Percentiles rank a stretch among this genome's conserved stretches.
These are phyloP conservation scores for Ustilago curta DNA, from an alignment of 1,284 basidiomycete genomes.

Conservation along the genomic window DNA sequence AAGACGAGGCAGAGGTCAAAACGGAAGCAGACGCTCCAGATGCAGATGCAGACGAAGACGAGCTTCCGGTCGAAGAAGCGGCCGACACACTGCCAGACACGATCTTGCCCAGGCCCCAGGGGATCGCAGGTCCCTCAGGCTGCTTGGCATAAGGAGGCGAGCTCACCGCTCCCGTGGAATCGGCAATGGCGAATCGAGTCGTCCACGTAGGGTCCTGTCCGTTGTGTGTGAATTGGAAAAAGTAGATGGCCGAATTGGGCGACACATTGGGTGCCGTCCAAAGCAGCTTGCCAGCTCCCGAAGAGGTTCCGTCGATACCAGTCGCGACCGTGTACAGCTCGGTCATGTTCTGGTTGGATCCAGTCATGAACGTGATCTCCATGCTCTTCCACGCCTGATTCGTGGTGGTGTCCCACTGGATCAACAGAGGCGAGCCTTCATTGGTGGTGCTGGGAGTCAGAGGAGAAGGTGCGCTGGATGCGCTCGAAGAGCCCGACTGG, in stretches of 20 bases:
- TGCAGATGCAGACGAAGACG: slow-evolving; percentile 4
- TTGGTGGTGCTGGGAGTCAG: slow-evolving; percentile 32
- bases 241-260: slow-evolving; percentile 70
- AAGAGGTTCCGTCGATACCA: slow-evolving; percentile 75
- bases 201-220: slow-evolving; percentile 76
- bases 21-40: slow-evolving; percentile 11
- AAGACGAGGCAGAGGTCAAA: slow-evolving; percentile 13
- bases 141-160: slow-evolving; percentile 74
- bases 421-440: slow-evolving; percentile 41
- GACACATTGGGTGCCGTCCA: slow-evolving; percentile 81
- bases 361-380: slow-evolving; percentile 76
- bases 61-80: slow-evolving; percentile 9
- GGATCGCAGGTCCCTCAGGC: slow-evolving; percentile 73
- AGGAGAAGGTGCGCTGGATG: slow-evolving; percentile 22
- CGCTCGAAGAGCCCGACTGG: slow-evolving; percentile 23
- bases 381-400: slow-evolving; percentile 70
- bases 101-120: slow-evolving; percentile 79
- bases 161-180: slow-evolving; percentile 72
- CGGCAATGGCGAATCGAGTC: slow-evolving; percentile 82
- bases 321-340: slow-evolving; percentile 77
- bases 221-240: slow-evolving; percentile 65
- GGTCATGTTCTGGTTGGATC: slow-evolving; percentile 79
- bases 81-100: slow-evolving; percentile 66
- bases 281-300: slow-evolving; percentile 71
- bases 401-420: slow-evolving; percentile 47